phyloP scores from a whole-genome alignment of 805 yeast species.

The Yamadazyma insecticola region DNA sequence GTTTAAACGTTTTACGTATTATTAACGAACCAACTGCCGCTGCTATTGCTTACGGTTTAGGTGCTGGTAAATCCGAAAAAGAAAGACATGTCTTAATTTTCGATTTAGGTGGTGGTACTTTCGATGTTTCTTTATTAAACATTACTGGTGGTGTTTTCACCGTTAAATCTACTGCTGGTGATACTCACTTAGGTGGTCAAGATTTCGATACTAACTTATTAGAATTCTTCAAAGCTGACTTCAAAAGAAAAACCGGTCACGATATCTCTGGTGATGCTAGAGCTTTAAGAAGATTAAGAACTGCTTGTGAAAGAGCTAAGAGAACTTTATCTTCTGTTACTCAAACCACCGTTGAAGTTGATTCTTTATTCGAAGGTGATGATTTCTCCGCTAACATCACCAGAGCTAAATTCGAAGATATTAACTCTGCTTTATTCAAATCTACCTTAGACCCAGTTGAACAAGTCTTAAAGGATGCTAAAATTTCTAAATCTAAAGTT shows the following conservation, averaged over 20 bases:
- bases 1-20: constrained; percentile 46
- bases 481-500: constrained; percentile 36
- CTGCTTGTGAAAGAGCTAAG: constrained; percentile 51
- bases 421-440: constrained; percentile 46
- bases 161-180: constrained; percentile 82
- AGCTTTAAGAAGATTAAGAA: constrained; percentile 49
- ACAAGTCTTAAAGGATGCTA: constrained; percentile 46
- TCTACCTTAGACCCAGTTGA: constrained; percentile 48
- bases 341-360: constrained; percentile 47
- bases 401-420: constrained; percentile 50
- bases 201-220: constrained; percentile 49
- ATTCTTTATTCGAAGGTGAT: constrained; percentile 47
- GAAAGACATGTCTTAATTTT: constrained; percentile 76
- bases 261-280: constrained; percentile 45
- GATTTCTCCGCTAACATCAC: constrained; percentile 46
- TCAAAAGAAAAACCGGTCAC: constrained; percentile 43
- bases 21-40: constrained; percentile 76
- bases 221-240: constrained; percentile 43
- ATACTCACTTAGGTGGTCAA: constrained; percentile 50
- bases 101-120: constrained; percentile 98
- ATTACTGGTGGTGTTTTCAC: constrained; percentile 96
- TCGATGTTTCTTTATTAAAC: constrained; percentile 88
- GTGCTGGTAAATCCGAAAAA: constrained; percentile 57
- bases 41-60: constrained; percentile 95
- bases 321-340: constrained; percentile 47